Base-by-base conservation (phyloP, 139 green algal species). In the Coelastrella sp. region DNA sequence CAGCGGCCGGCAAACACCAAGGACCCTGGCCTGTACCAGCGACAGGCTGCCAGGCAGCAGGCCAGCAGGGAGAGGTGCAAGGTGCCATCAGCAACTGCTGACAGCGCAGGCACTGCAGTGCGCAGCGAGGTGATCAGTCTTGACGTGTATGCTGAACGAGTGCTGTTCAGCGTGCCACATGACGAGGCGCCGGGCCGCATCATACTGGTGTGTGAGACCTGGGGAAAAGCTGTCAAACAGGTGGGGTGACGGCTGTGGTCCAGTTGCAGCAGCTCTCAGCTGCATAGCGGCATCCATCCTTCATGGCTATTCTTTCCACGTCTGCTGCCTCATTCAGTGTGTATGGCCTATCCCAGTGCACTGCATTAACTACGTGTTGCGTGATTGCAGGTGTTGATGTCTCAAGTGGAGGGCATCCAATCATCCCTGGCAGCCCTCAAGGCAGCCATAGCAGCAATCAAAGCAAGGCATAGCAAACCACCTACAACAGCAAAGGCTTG, bases 211-310 rank as follows among this genome's bases (percentile, higher is more conserved):
- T 76, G 24, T 0, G 94, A 97, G 85, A 86, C 96, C 5, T 97
- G 95, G 93, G 90, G 94, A 12, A 96, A 96, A 78, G 96, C 95
- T 0, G 94, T 97, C 70, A 84, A 93, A 59, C 89, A 93, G 90
- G 94, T 95, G 84, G 25, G 83, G 4, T 58, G 7, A 6, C 19
- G 57, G 63, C 63, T 15, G 70, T 78, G 70, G 8, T 35, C 70
- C n/a, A 25, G 17, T 78, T 78, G 63, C 63, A 22, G 63, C 15
- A 72, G 4, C 12, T 7, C 63, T 72, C 63, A 72, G 63, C 63
- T 72, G 63, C 12, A 72, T 72, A 17, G 63, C 63, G 15, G 63
- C 63, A 22, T 72, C 5, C 12, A 17, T 72, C 35, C 35, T 49
- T 49, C 35, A 49, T 49, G 35, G 35, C 1, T 49, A 49, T 49